phyloP scores from a whole-genome alignment of 225 moss, liverwort and hornwort genomes.

The Marchantia paleacea region DNA sequence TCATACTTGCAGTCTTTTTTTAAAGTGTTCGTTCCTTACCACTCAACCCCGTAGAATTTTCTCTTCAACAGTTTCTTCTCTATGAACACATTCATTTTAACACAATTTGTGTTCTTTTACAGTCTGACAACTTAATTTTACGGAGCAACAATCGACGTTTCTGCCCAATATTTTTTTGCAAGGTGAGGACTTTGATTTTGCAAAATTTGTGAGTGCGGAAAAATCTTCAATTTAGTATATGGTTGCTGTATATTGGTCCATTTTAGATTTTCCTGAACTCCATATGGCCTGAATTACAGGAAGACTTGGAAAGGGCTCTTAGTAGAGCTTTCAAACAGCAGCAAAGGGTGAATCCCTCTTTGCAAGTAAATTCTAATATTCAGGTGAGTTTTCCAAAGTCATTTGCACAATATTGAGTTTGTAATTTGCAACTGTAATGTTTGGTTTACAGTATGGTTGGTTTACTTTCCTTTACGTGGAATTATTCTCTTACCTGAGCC shows the following conservation, averaged over 20 bases:
- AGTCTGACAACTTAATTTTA: conserved; percentile 83
- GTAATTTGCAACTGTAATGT: too few species aligned
- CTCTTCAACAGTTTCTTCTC: too few species aligned
- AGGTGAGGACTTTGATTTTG: conserved; percentile 39
- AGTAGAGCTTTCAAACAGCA: conserved; percentile 91
- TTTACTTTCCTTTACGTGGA: too few species aligned
- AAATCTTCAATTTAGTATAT: neutral
- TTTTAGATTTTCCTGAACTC: too few species aligned
- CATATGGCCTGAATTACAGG: conserved; percentile 37
- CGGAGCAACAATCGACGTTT: conserved; percentile 93
- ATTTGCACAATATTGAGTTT: neutral
- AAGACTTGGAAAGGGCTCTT: conserved; percentile 92
- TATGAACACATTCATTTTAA: too few species aligned
- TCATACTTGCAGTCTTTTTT: too few species aligned
- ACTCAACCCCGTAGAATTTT: too few species aligned
- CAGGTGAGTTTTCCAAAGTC: conserved; percentile 48
- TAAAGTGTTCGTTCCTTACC: too few species aligned
- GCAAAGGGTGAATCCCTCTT: conserved; percentile 78
- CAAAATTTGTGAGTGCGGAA: neutral
- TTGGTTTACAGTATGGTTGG: too few species aligned
- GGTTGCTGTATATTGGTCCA: too few species aligned
- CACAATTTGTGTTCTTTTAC: neutral
- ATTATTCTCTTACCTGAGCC: too few species aligned
- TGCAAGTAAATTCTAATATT: conserved; percentile 87
- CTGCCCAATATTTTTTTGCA: conserved; percentile 97